Evolutionary conservation across 164 flowering plant genomes (phyloP).

Genomic region (Magnolia changhungtana): DNA sequence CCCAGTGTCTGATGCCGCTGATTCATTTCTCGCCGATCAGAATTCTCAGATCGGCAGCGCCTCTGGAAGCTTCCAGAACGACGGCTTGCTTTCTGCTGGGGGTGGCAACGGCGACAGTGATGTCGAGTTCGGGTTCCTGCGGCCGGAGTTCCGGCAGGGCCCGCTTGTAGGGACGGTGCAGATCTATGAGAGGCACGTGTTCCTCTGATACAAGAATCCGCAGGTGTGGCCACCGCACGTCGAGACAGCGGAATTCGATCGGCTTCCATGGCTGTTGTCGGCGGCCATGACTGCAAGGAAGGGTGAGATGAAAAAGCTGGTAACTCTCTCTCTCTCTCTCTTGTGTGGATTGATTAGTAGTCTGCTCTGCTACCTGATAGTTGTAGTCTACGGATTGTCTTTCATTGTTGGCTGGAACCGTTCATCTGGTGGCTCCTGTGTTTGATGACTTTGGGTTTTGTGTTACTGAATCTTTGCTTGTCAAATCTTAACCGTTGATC

Average conservation of each 20-base stretch:
- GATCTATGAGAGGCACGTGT: slow-evolving; percentile 74
- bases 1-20: slow-evolving; percentile 38
- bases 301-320: slow-evolving; percentile 59
- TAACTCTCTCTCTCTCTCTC: not conserved
- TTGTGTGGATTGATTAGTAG: not conserved
- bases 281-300: slow-evolving; percentile 71
- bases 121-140: slow-evolving; percentile 58
- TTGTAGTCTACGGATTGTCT: too few species aligned
- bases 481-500: too few species aligned
- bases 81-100: slow-evolving; percentile 36
- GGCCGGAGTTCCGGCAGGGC: slow-evolving; percentile 62
- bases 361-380: too few species aligned
- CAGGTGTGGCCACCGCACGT: slow-evolving; percentile 81
- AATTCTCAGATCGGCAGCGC: slow-evolving; percentile 50
- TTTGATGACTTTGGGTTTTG: too few species aligned
- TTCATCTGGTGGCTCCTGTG: too few species aligned
- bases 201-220: slow-evolving; percentile 88
- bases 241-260: slow-evolving; percentile 92
- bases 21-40: slow-evolving; percentile 30
- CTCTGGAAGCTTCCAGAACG: slow-evolving; percentile 75
- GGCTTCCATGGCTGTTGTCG: slow-evolving; percentile 75
- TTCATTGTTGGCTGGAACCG: too few species aligned
- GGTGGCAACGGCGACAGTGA: slow-evolving; percentile 40
- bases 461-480: too few species aligned
- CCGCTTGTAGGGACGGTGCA: slow-evolving; percentile 67